phyloP scores from a whole-genome alignment of 208 protist genomes.

The Naegleria fowleri region DNA sequence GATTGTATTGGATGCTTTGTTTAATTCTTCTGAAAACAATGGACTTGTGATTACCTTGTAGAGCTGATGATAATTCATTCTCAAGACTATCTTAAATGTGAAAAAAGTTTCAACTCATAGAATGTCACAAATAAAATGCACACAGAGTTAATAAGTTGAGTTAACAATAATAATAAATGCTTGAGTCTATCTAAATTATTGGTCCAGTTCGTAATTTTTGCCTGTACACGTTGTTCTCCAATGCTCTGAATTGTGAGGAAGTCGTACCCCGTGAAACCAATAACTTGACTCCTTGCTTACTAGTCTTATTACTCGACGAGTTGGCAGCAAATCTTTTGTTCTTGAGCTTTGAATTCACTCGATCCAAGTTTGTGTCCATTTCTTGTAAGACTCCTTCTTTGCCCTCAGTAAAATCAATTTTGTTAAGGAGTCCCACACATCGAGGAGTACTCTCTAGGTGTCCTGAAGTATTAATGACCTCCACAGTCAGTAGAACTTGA shows the following conservation, averaged over 20 bases:
- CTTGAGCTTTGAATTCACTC: slow-evolving; percentile 9
- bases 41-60: background rate
- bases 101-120: no score
- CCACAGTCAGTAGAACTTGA: background rate
- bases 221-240: background rate
- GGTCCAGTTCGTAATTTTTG: background rate
- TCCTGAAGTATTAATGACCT: background rate
- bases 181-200: no score
- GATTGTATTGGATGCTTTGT: slow-evolving; percentile 16
- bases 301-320: background rate
- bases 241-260: background rate
- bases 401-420: background rate
- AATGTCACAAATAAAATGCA: no score
- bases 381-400: background rate
- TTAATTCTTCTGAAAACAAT: background rate
- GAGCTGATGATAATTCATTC: no score
- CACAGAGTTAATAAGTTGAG: no score
- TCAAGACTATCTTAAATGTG: no score
- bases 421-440: background rate
- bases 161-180: no score
- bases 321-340: background rate
- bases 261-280: background rate
- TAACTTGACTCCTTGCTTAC: background rate
- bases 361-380: background rate
- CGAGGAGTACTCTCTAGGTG: background rate